Conservation (phyloP, 768 basidiomycete species). For the Candolleomyces eurysporus region DNA sequence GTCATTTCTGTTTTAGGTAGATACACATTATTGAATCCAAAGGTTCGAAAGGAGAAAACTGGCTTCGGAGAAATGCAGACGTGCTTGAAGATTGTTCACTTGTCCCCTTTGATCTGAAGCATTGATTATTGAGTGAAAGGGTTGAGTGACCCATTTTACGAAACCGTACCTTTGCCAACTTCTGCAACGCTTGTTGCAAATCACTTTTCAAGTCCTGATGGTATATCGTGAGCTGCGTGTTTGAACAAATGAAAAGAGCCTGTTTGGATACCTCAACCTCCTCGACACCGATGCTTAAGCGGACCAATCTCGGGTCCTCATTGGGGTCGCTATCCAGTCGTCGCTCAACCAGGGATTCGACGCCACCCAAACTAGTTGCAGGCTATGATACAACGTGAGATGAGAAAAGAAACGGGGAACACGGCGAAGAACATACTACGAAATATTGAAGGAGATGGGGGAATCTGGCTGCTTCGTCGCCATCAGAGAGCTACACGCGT, state of each 20-base stretch:
- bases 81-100: too few relatives aligned
- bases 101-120: too few relatives aligned
- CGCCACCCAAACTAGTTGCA: slow-evolving; percentile 84
- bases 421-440: slow-evolving; percentile 45
- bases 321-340: slow-evolving; percentile 57
- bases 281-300: slow-evolving; percentile 83
- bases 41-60: too few relatives aligned
- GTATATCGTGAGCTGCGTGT: neutral
- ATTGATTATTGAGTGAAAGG: neutral
- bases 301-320: slow-evolving; percentile 64
- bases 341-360: slow-evolving; percentile 82
- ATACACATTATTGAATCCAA: too few relatives aligned
- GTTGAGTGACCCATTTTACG: neutral
- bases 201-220: slow-evolving; percentile 70
- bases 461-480: slow-evolving; percentile 53
- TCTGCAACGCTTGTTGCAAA: slow-evolving; percentile 53
- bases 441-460: slow-evolving; percentile 67
- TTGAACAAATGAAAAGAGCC: too few relatives aligned
- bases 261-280: slow-evolving; percentile 54
- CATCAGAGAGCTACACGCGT: slow-evolving; percentile 42
- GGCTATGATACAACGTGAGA: slow-evolving; percentile 40
- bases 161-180: slow-evolving; percentile 24
- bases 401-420: neutral
- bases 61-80: too few relatives aligned
- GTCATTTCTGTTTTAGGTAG: too few relatives aligned